Evolutionary conservation across 2,329 filamentous ascomycete species (phyloP), one percentile per base, ranked within the genome.

Genomic region (Phyllosticta citriasiana): DNA sequence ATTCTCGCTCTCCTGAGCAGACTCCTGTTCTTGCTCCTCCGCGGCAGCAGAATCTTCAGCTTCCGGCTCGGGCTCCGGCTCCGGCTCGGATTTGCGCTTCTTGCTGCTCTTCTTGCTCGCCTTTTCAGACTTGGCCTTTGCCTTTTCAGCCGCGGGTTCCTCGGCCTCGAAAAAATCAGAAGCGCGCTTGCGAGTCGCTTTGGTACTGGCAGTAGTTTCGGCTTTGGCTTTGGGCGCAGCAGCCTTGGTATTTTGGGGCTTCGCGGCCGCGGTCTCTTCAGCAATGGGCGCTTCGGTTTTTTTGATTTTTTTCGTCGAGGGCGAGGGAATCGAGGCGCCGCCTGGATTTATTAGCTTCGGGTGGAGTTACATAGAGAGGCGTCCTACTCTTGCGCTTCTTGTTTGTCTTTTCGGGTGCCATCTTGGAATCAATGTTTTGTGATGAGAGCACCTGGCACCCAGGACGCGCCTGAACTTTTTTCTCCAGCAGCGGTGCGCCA

Each of bases 311-410:
- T 75, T 75, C 54, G 73, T 68, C 60, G 72, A 73, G 52, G 71
- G 71, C 26, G 69, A 68, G 26, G 70, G 55, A 30, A 72, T 70
- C 26, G 67, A 55, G 55, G 70, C 71, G 69, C 68, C 72, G 69
- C 68, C 72, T 74, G 64, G 67, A 54, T 55, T 4, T 24, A 40
- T 55, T 62, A 63, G 27, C 54, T 67, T 62, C 33, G 4, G 64
- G 65, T 55, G n/a, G 25, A 12, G 60, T 51, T 12, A 3, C 65
- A 64, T 66, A 60, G 33, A 12, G 5, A 51, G 56, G n/a, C 55
- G 9, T 1, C 69, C 51, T 71, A 80, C 80, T 77, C 69, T 82
- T 82, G 72, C 79, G 78, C 78, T 84, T 84, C 70, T 80, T 84
- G 51, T 74, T 74, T 66, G 80, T 81, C 65, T 75, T 74, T 67